Conservation (phyloP, 2,329 filamentous ascomycete species). For the Ramichloridium luteum region DNA sequence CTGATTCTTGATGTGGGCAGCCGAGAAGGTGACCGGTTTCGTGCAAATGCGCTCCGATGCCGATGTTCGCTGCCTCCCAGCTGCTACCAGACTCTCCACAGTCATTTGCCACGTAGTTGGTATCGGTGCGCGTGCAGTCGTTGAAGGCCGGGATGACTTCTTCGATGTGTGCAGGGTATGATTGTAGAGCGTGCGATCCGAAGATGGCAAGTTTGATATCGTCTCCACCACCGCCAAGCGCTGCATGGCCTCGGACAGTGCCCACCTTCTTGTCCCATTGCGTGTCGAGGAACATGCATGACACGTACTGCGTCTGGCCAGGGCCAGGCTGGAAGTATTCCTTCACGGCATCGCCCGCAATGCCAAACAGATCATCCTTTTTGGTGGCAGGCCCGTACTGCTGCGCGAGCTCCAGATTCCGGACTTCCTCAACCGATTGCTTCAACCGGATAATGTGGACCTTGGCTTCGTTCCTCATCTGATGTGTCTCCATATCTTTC, state of each 20-base stretch:
- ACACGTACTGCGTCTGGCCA: slow-evolving; percentile 79
- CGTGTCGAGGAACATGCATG: slow-evolving; percentile 72
- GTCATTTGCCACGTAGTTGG: slow-evolving; percentile 68
- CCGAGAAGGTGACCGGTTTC: slow-evolving; percentile 85
- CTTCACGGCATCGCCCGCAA: slow-evolving; percentile 66
- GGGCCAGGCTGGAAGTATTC: slow-evolving; percentile 61
- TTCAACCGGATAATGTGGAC: slow-evolving; percentile 74
- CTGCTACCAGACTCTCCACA: slow-evolving; percentile 77
- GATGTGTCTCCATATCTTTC: slow-evolving; percentile 56
- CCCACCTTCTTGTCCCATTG: slow-evolving; percentile 69
- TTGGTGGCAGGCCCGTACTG: slow-evolving; percentile 58
- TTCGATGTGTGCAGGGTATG: slow-evolving; percentile 78
- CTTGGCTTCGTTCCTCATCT: slow-evolving; percentile 81
- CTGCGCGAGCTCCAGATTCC: slow-evolving; percentile 65
- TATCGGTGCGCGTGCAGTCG: slow-evolving; percentile 83
- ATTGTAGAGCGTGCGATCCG: slow-evolving; percentile 82
- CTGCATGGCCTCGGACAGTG: slow-evolving; percentile 67
- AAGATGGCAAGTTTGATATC: slow-evolving; percentile 76
- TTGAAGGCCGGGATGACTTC: slow-evolving; percentile 81
- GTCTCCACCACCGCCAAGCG: slow-evolving; percentile 63
- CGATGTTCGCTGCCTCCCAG: slow-evolving; percentile 92
- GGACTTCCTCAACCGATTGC: slow-evolving; percentile 74
- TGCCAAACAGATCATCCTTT: slow-evolving; percentile 61
- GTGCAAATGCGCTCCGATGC: slow-evolving; percentile 85
- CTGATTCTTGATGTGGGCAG: slow-evolving; percentile 75